Percentiles rank a stretch among this genome's conserved stretches.
phyloP scores from a whole-genome alignment of 768 basidiomycete species.

The Leccinum aurantiacum region DNA sequence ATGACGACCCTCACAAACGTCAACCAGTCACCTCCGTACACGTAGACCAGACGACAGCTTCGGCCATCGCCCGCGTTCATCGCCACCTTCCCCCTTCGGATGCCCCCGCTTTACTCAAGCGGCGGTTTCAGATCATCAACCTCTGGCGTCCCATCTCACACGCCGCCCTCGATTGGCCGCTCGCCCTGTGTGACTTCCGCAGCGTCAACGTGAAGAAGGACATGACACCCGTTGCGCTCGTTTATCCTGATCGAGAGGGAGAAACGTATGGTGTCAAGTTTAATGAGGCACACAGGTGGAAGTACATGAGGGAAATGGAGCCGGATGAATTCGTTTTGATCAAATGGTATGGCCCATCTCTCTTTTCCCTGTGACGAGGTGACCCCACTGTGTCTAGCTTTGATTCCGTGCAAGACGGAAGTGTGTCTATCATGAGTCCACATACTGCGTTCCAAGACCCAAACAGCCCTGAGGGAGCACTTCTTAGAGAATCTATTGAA shows the following conservation, averaged over 20 bases:
- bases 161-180: not conserved
- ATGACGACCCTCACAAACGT: constrained; percentile 40
- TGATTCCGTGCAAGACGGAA: constrained; percentile 37
- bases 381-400: constrained; percentile 19
- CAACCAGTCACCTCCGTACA: constrained; percentile 45
- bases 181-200: not conserved
- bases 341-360: constrained; percentile 40
- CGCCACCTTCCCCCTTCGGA: constrained; percentile 44
- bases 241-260: constrained; percentile 35
- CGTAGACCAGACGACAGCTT: constrained; percentile 44
- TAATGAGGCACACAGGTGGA: constrained; percentile 44
- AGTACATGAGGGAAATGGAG: constrained; percentile 43
- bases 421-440: constrained; percentile 33
- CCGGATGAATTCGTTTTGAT: constrained; percentile 48
- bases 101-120: constrained; percentile 38
- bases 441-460: constrained; percentile 39
- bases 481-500: constrained; percentile 37
- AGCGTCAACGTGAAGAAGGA: not conserved
- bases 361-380: not conserved
- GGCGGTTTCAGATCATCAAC: constrained; percentile 54
- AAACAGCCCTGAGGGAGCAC: constrained; percentile 30
- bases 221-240: not conserved
- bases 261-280: constrained; percentile 42
- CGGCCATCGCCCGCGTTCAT: constrained; percentile 39
- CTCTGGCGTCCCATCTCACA: constrained; percentile 53